These are phyloP conservation scores for Cyberlindnera bimundalis DNA, from an alignment of 805 yeast genomes.

Conservation along the genomic window DNA sequence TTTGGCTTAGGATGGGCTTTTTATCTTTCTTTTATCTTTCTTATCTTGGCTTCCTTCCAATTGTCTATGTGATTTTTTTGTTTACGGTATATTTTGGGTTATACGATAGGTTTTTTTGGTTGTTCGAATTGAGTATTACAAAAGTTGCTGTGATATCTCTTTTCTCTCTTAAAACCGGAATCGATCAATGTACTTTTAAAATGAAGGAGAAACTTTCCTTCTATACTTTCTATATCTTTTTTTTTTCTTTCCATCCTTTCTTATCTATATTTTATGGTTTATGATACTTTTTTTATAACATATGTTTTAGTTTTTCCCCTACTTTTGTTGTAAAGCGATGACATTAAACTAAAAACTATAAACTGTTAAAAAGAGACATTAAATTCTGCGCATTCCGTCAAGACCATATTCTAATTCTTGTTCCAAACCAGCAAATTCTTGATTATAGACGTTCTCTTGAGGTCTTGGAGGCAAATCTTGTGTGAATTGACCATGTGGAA, in stretches of 20 bases:
- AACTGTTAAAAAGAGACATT: no score
- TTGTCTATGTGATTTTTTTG: not conserved
- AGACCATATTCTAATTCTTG: conserved; percentile 66
- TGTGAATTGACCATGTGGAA: conserved; percentile 44
- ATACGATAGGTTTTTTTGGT: not conserved
- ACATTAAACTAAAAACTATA: no score
- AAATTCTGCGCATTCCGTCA: conserved; percentile 33
- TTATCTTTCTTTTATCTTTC: not conserved
- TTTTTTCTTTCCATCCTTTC: not conserved
- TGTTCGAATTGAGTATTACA: no score
- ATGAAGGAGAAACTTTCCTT: no score
- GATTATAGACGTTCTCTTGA: conserved; percentile 39
- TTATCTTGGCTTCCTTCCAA: not conserved
- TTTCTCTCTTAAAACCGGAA: not conserved
- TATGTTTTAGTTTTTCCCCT: no score
- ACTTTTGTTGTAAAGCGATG: no score
- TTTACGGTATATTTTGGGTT: conserved; percentile 1
- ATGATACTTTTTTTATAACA: not conserved
- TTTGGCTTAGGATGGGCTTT: no score
- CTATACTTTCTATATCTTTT: not conserved
- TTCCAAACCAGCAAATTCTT: conserved; percentile 45
- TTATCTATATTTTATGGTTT: not conserved
- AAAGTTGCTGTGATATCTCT: no score
- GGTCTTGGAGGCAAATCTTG: conserved; percentile 61
- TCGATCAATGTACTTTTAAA: conserved; percentile 1